Evolutionary conservation across 306 rosid species (phyloP).

Genomic region (Rosa lucieae): DNA sequence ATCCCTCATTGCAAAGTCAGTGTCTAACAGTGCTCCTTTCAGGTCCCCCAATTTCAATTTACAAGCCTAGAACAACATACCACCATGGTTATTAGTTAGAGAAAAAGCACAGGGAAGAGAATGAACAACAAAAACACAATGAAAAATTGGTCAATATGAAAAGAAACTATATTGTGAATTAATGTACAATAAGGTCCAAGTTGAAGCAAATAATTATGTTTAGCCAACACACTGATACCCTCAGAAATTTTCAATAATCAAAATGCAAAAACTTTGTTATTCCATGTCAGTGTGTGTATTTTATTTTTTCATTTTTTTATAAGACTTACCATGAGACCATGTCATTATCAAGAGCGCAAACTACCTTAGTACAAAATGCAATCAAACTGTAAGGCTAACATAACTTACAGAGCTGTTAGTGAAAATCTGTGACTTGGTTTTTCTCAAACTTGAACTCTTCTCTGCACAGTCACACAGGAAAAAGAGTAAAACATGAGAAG

Average conservation of each 20-base stretch:
- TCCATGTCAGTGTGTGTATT: background rate
- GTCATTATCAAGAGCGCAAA: background rate
- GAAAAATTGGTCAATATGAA: background rate
- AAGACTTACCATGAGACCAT: background rate
- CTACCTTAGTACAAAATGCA: background rate
- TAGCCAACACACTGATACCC: background rate
- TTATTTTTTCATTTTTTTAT: no score
- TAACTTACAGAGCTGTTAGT: slow-evolving; percentile 90
- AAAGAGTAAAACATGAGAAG: slow-evolving; percentile 16
- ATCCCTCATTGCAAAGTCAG: slow-evolving; percentile 92
- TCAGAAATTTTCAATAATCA: background rate
- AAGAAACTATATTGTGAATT: background rate
- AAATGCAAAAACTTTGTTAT: background rate
- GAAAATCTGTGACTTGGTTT: slow-evolving; percentile 83
- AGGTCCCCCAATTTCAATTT: slow-evolving; percentile 83
- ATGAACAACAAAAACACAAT: background rate
- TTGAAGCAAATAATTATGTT: background rate
- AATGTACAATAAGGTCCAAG: background rate
- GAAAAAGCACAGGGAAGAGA: background rate
- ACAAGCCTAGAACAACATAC: slow-evolving; percentile 62
- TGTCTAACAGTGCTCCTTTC: slow-evolving; percentile 89
- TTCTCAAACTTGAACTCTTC: slow-evolving; percentile 69
- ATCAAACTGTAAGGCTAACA: slow-evolving; percentile 5
- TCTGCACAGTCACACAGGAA: slow-evolving; percentile 43
- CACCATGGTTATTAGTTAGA: background rate